A percentile compares a stretch with the other conserved stretches of the same genome.
phyloP scores from a whole-genome alignment of 805 yeast species.

The Blastobotrys mokoenaii region DNA sequence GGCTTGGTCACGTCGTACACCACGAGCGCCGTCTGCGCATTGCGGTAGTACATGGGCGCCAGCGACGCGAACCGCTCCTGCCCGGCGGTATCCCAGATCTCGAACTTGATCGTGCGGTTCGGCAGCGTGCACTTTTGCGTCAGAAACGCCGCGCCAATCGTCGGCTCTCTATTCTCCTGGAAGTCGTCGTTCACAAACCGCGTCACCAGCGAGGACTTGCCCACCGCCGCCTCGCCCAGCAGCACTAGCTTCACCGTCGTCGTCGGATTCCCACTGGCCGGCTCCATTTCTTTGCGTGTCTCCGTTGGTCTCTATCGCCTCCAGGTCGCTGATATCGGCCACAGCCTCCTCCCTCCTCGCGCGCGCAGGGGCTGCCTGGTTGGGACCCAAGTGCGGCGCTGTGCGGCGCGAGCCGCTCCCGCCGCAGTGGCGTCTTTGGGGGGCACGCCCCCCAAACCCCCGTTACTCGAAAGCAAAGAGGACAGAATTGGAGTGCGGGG shows the following conservation, averaged over 20 bases:
- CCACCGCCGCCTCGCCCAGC: conserved; percentile 96
- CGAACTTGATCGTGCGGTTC: conserved; percentile 75
- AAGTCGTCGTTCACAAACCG: conserved; percentile 92
- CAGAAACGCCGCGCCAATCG: conserved; percentile 95
- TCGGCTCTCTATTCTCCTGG: conserved; percentile 95
- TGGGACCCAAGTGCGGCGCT: too few relatives aligned
- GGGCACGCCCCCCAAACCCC: too few relatives aligned
- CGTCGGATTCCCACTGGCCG: too few relatives aligned
- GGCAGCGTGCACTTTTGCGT: conserved; percentile 90
- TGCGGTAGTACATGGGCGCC: conserved; percentile 96
- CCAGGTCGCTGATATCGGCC: too few relatives aligned
- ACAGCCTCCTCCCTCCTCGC: too few relatives aligned
- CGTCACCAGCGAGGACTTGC: conserved; percentile 85
- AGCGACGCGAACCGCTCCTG: conserved; percentile 93
- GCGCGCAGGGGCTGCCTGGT: too few relatives aligned
- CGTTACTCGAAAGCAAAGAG: too few relatives aligned
- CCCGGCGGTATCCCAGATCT: conserved; percentile 82
- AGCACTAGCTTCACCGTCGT: conserved; percentile 74
- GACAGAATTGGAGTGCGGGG: too few relatives aligned
- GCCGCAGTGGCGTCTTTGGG: too few relatives aligned
- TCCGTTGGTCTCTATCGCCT: too few relatives aligned
- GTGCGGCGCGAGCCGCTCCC: too few relatives aligned
- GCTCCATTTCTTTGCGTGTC: too few relatives aligned
- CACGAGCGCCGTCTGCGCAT: conserved; percentile 94
- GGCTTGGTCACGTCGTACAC: conserved; percentile 95